These are phyloP conservation scores for Candida ficus DNA, from an alignment of 805 yeast species.

Conservation along the genomic window DNA sequence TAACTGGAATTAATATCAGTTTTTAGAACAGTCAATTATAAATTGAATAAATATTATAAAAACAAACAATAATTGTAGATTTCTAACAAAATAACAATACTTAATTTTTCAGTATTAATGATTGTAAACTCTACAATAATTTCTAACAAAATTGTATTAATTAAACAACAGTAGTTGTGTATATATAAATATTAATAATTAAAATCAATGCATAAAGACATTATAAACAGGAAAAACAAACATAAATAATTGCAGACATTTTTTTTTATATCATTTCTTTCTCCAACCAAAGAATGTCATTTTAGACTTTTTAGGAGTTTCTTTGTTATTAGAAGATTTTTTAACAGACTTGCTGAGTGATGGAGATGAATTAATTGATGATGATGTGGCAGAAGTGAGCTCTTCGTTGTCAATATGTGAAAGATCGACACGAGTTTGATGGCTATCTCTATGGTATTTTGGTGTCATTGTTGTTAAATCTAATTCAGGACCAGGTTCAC, in stretches of 20 bases:
- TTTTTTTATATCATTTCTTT: constrained; percentile 12
- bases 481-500: constrained; percentile 26
- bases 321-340: neutral
- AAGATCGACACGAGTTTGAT: too few species aligned
- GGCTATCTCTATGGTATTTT: constrained; percentile 57
- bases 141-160: neutral
- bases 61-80: too few species aligned
- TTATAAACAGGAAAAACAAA: neutral
- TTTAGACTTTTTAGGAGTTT: constrained; percentile 5
- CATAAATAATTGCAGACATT: too few species aligned
- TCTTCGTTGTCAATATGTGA: too few species aligned
- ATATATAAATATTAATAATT: neutral
- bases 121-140: neutral
- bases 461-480: constrained; percentile 23
- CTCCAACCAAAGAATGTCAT: constrained; percentile 14
- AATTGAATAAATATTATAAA: too few species aligned
- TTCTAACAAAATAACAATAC: too few species aligned
- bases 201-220: neutral
- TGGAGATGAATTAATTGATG: neutral
- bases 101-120: too few species aligned
- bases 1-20: too few species aligned
- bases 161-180: neutral
- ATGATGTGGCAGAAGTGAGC: too few species aligned
- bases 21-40: too few species aligned
- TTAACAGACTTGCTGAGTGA: neutral